Base-by-base conservation (phyloP, 495 filamentous ascomycete species). In the Xylaria telfairii region DNA sequence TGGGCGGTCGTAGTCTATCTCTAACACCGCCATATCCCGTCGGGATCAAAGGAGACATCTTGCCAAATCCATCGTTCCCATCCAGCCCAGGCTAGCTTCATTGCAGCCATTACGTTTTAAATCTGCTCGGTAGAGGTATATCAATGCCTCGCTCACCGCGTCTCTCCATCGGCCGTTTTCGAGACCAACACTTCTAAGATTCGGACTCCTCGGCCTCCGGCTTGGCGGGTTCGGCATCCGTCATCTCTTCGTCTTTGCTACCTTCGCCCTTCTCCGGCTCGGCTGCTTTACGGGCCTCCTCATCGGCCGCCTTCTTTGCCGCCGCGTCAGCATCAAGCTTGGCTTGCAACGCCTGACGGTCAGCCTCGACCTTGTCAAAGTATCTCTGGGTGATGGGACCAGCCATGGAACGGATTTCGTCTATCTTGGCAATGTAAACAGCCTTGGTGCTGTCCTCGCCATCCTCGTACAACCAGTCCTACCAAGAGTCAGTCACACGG, bases 401-500 rank as follows among this genome's bases (percentile, higher is more conserved):
- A 59, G 93, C 91, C 67, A 96, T 85, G 74, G 93, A 90, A 76
- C 93, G 92, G 81, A 99, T 94, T 80, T 99, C 96, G 69, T 98
- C 95, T 81, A 95, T 92, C 88, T 98, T 98, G 77, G 92, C 87
- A 61, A 94, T 86, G 83, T 99, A 99, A 72, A 94, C 83, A 47
- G 92, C 93, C 87, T 97, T 97, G 76, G 93, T 95, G 77, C 95
- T 88, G 79, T 98, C 96, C 69, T 98, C 95, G 74, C 96, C 96
- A 34, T 98, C 96, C 74, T 97, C 94, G 83, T 99, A 98, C 65
- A 99, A 90, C 96, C 96, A 99, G 74, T 98, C 94, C 95, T 98
- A 74, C 26, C 51, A 61, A 70, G 4, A n/a, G 60, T 72, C 42
- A 80, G 61, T 21, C 13, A 63, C 67, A 72, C 61, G 71, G 47